Evolutionary conservation across 2,329 filamentous ascomycete genomes (phyloP).

Genomic region (Thermothelomyces thermophilus): DNA sequence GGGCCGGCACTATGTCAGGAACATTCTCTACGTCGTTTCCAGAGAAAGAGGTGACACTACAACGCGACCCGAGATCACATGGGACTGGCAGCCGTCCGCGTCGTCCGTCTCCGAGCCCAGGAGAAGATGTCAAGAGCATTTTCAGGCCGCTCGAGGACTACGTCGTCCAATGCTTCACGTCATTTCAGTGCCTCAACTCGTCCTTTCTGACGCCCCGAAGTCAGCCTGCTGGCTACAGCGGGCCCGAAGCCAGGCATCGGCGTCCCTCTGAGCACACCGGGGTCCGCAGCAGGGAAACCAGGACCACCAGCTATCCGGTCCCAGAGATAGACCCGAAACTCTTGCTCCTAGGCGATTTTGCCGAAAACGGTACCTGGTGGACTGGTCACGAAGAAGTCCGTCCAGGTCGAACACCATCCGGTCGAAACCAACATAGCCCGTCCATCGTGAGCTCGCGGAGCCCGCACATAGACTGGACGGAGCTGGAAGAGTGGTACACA

Average conservation of each 20-base stretch:
- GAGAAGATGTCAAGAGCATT: constrained; percentile 47
- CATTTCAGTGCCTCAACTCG: constrained; percentile 64
- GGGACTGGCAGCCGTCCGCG: constrained; percentile 9
- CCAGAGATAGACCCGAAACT: constrained; percentile 68
- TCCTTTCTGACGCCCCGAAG: constrained; percentile 58
- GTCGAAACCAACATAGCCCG: constrained; percentile 29
- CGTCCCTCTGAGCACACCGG: constrained; percentile 24
- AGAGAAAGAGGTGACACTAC: constrained; percentile 29
- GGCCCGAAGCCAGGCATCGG: constrained; percentile 14
- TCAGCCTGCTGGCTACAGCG: constrained; percentile 21
- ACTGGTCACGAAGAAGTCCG: constrained; percentile 47
- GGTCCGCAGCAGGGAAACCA: constrained; percentile 30
- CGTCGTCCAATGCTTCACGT: constrained; percentile 60
- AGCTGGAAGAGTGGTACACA: constrained; percentile 69
- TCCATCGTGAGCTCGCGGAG: constrained; percentile 51
- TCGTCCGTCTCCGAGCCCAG: constrained; percentile 15
- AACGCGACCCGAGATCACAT: constrained; percentile 6
- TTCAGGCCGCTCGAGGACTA: constrained; percentile 77
- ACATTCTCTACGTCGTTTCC: constrained; percentile 43
- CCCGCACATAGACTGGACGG: constrained; percentile 68
- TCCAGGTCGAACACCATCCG: constrained; percentile 30
- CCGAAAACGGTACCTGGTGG: constrained; percentile 81
- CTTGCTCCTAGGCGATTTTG: constrained; percentile 65
- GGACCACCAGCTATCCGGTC: constrained; percentile 37
- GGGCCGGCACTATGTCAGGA: constrained; percentile 25